Evolutionary conservation across 305 asterid genomes (phyloP), one percentile per base, ranked within the genome.

Genomic region (Fraxinus sp.): DNA sequence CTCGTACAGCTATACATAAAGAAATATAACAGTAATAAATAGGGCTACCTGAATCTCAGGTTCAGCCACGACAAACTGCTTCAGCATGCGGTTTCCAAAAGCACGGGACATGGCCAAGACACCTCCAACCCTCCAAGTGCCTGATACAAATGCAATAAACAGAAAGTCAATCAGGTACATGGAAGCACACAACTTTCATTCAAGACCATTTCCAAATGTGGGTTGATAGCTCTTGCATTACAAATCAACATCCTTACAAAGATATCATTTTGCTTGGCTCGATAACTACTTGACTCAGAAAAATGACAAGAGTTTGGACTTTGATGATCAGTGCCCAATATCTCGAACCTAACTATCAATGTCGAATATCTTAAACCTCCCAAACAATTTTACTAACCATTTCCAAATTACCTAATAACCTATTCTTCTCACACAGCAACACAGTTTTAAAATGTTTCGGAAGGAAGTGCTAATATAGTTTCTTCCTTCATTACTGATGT

Each of bases 101-200:
- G 99, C 99, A 87, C 99, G 99, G 33, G 99, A 97, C 99, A 97
- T 97, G 76, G 99, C 99, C 91, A 97, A 86, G 81, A 97, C 98
- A 83, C 99, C 98, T 84, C 99, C 99, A 85, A 97, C 99, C 87
- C 99, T 93, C 99, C 99, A 97, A 79, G 99, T 97, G 83, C 99
- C 99, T 97, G 87, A 81, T 80, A 81, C 62, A 85, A 82, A 76
- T 82, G 72, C 64, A 76, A 30, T 32, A 76, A 36, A 22, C 20
- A 7, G 32, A 83, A 78, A 66, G 37, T 78, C 75, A 72, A 16
- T 13, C 49, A 30, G 10, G 71, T 81, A 59, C 64, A 71, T 75
- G 77, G 16, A 28, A 80, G 26, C 8, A 81, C 73, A 33, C 57
- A 59, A 62, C 32, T 55, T 74, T 59, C 2, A 79, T 71, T 37